Evolutionary conservation across 306 rosid species (phyloP).

Genomic region (Malus orientalis): DNA sequence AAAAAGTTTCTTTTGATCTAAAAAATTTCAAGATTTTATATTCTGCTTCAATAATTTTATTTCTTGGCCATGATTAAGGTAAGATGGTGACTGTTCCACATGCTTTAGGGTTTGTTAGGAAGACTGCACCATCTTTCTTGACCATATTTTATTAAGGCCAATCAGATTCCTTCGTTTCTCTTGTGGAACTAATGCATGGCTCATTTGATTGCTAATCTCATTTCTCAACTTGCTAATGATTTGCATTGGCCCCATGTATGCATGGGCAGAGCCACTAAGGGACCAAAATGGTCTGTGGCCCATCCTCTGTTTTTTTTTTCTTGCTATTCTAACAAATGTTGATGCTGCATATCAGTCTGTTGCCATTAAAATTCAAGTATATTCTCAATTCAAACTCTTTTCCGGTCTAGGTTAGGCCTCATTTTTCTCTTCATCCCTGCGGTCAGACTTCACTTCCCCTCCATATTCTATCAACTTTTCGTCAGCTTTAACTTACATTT

Average conservation of each 20-base stretch:
- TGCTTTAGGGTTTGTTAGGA: background rate
- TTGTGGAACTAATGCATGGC: background rate
- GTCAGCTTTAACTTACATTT: too few relatives aligned
- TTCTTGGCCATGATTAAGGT: background rate
- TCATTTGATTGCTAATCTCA: background rate
- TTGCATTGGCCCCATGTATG: background rate
- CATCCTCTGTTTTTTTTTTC: too few relatives aligned
- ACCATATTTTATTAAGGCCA: background rate
- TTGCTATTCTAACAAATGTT: too few relatives aligned
- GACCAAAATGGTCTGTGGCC: too few relatives aligned
- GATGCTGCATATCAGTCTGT: too few relatives aligned
- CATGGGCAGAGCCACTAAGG: too few relatives aligned
- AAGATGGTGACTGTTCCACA: background rate
- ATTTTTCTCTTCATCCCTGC: too few relatives aligned
- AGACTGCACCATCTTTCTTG: conserved; percentile 6
- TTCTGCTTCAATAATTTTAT: background rate
- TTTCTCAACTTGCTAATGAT: background rate
- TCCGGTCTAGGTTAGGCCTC: too few relatives aligned
- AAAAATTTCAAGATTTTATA: background rate
- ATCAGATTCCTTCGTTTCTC: background rate
- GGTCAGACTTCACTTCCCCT: too few relatives aligned
- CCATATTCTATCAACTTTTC: too few relatives aligned
- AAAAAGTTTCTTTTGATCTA: background rate
- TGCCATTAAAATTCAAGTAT: too few relatives aligned
- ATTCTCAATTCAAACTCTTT: too few relatives aligned